Percentiles rank a stretch among this genome's conserved stretches.
Evolutionary conservation across 2,329 filamentous ascomycete species (phyloP).

Genomic region (Periconia macrospinosa): DNA sequence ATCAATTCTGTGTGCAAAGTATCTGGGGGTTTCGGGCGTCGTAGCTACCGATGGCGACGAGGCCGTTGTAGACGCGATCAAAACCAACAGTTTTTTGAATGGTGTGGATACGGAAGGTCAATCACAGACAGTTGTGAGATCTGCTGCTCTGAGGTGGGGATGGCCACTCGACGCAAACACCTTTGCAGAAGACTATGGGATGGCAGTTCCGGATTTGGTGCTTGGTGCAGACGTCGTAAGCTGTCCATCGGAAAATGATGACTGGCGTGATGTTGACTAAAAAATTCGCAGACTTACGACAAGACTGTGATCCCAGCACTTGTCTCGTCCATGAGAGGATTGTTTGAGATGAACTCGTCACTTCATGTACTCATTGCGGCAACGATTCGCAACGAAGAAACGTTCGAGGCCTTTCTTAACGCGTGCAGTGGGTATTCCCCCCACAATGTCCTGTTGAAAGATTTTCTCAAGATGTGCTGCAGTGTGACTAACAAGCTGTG

Average conservation of each 20-base stretch:
- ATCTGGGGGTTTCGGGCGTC: conserved; percentile 61
- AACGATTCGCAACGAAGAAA: conserved; percentile 70
- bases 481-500: conserved; percentile 38
- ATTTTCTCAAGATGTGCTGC: conserved; percentile 22
- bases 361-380: conserved; percentile 68
- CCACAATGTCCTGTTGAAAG: conserved; percentile 16
- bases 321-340: conserved; percentile 64
- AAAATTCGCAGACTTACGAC: conserved; percentile 66
- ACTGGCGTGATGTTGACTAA: conserved; percentile 3
- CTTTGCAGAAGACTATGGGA: conserved; percentile 58
- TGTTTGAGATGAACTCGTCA: conserved; percentile 60
- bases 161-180: conserved; percentile 59
- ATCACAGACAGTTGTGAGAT: conserved; percentile 39
- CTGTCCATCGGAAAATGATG: conserved; percentile 10
- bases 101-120: conserved; percentile 55
- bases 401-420: conserved; percentile 65
- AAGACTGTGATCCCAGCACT: conserved; percentile 63
- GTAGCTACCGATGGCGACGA: conserved; percentile 75
- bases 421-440: conserved; percentile 56
- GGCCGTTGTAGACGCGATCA: conserved; percentile 68
- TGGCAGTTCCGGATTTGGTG: conserved; percentile 60
- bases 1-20: conserved; percentile 71
- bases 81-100: conserved; percentile 71
- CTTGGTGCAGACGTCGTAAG: conserved; percentile 72
- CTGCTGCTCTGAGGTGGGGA: conserved; percentile 67